Conservation (phyloP, 495 filamentous ascomycete species). For the Podospora pseudoanserina region DNA sequence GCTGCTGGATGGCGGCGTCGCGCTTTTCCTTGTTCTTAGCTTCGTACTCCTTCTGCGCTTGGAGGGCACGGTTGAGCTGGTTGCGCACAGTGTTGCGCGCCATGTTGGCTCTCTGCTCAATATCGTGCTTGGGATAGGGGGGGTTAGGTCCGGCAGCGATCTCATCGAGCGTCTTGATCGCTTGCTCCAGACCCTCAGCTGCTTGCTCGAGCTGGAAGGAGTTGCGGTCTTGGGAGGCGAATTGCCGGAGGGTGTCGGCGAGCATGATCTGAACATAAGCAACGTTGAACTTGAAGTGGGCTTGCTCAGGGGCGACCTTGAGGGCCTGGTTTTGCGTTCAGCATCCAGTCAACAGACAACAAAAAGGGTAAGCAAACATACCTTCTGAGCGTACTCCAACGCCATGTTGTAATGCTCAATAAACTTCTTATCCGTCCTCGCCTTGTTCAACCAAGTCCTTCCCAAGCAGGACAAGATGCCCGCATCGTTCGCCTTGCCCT, state of each 20-base stretch:
- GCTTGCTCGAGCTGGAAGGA: conserved; percentile 76
- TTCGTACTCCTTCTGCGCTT: conserved; percentile 86
- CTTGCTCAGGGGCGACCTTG: conserved; percentile 70
- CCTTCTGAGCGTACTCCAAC: conserved; percentile 79
- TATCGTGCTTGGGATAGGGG: conserved; percentile 82
- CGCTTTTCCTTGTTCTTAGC: conserved; percentile 85
- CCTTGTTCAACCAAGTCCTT: conserved; percentile 86
- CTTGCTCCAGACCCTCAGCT: conserved; percentile 77
- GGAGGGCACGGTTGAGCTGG: conserved; percentile 79
- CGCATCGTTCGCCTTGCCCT: conserved; percentile 69
- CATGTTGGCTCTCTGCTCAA: conserved; percentile 96
- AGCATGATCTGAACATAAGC: conserved; percentile 96
- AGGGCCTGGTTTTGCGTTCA: conserved; percentile 56
- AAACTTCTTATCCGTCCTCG: conserved; percentile 70
- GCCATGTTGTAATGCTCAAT: conserved; percentile 78
- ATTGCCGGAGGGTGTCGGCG: conserved; percentile 70
- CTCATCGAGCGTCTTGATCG: conserved; percentile 74
- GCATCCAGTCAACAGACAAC: background rate
- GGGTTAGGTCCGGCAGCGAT: conserved; percentile 79
- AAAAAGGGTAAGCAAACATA: conserved; percentile 28
- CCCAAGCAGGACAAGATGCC: conserved; percentile 86
- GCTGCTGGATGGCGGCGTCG: conserved; percentile 64
- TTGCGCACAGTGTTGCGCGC: conserved; percentile 86
- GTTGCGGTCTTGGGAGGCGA: conserved; percentile 71
- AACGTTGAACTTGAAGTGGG: conserved; percentile 94